Evolutionary conservation across 2,329 filamentous ascomycete genomes (phyloP), one percentile per base, ranked within the genome.

Genomic region (Epichloe coenophiala): DNA sequence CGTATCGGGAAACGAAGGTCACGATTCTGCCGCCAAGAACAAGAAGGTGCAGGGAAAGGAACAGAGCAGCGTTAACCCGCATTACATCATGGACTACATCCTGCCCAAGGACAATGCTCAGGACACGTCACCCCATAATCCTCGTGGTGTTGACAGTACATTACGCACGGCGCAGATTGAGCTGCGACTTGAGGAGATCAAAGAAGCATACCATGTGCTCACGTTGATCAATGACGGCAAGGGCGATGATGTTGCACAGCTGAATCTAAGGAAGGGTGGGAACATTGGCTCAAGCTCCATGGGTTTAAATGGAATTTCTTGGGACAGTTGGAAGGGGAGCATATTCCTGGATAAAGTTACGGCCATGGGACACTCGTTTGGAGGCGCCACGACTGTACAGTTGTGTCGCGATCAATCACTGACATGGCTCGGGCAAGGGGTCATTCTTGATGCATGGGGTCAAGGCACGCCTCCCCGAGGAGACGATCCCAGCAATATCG

Each of bases 361-460:
- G 1, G 71, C 77, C 52, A 76, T 82, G 56, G 81, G 81, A 0
- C 81, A 86, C 59, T 83, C 78, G 1, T 85, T 86, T 56, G 81
- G 81, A 17, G 81, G 79, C 2, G 81, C 81, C 8, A 83, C 81
- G 1, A 72, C 76, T 0, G 72, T 81, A 2, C 79, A 84, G 58
- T 70, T 81, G 5, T 68, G 83, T 36, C 69, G 82, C 19, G 69
- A 77, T 47, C 63, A 68, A 27, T 69, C 77, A 21, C 68, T 83
- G 53, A 57, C 67, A 8, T 82, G 77, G 63, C 67, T 84, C 21
- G 71, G 76, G 3, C 80, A 83, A 58, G 81, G 79, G 2, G 77
- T 86, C 51, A 74, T 84, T 27, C 79, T 84, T 52, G 81, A 85
- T 55, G 76, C 80, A 7, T 85, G 81, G 81, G 81, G 73, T 4